Conservation (phyloP, 179 eudicot species). For the Beta corolliflora region DNA sequence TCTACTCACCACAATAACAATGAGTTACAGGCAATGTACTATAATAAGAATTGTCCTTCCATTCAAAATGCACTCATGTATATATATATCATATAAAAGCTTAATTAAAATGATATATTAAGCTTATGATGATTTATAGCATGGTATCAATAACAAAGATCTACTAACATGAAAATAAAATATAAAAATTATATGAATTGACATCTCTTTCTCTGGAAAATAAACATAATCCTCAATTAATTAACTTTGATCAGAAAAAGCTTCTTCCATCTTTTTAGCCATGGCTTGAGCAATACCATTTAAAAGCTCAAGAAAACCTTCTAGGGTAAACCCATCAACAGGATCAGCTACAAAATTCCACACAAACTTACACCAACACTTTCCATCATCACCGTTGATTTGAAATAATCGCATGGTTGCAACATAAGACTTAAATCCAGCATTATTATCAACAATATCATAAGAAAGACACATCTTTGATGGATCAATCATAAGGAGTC, state of each 20-base stretch:
- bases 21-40: too few relatives aligned
- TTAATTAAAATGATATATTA: too few relatives aligned
- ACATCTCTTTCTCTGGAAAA: too few relatives aligned
- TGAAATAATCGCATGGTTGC: conserved; percentile 30
- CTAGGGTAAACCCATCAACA: conserved; percentile 52
- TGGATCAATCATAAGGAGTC: conserved; percentile 31
- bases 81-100: too few relatives aligned
- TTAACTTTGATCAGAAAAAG: conserved; percentile 13
- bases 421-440: conserved; percentile 37
- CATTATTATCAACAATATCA: conserved; percentile 39
- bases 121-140: too few relatives aligned
- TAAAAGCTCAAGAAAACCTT: conserved; percentile 40
- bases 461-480: conserved; percentile 33
- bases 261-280: conserved; percentile 52
- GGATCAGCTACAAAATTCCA: conserved; percentile 81
- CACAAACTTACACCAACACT: conserved; percentile 55
- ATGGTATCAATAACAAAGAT: too few relatives aligned
- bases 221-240: background rate
- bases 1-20: too few relatives aligned
- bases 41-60: too few relatives aligned
- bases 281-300: conserved; percentile 39
- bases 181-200: too few relatives aligned
- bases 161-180: too few relatives aligned
- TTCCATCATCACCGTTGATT: conserved; percentile 27
- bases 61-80: too few relatives aligned